Conservation (phyloP, 2,329 filamentous ascomycete genomes). For the Colletotrichum sansevieriae region DNA sequence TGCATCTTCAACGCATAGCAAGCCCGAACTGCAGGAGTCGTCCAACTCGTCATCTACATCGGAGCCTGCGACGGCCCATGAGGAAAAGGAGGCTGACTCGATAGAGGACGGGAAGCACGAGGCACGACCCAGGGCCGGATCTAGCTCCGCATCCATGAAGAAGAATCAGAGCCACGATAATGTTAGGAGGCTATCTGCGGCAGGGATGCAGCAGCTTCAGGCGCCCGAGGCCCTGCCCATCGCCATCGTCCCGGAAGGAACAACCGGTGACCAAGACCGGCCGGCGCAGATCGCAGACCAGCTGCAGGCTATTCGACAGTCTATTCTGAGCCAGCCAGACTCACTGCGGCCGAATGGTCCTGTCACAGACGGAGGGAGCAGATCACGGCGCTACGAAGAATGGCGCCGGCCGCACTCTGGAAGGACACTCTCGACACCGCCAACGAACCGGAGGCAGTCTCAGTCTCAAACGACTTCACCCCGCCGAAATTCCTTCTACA, state of each 20-base stretch:
- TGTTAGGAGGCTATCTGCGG: conserved; percentile 68
- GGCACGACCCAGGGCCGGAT: conserved; percentile 24
- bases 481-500: conserved; percentile 65
- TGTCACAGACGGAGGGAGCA: conserved; percentile 45
- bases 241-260: conserved; percentile 56
- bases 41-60: conserved; percentile 31
- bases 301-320: conserved; percentile 47
- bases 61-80: conserved; percentile 29
- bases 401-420: conserved; percentile 53
- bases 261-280: conserved; percentile 55
- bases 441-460: conserved; percentile 57
- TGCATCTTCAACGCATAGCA: conserved; percentile 36
- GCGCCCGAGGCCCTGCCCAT: conserved; percentile 71
- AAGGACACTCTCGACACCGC: conserved; percentile 67
- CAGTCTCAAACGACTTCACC: conserved; percentile 50
- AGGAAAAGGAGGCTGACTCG: conserved; percentile 10
- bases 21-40: conserved; percentile 25
- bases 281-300: conserved; percentile 51
- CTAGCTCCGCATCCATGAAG: conserved; percentile 39
- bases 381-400: conserved; percentile 46
- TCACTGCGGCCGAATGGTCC: conserved; percentile 46
- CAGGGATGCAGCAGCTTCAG: conserved; percentile 70
- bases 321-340: conserved; percentile 48
- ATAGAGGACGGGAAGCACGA: conserved; percentile 21
- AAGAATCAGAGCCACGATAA: conserved; percentile 55